phyloP scores from a whole-genome alignment of 768 basidiomycete species.

The Phylloporus sp. region DNA sequence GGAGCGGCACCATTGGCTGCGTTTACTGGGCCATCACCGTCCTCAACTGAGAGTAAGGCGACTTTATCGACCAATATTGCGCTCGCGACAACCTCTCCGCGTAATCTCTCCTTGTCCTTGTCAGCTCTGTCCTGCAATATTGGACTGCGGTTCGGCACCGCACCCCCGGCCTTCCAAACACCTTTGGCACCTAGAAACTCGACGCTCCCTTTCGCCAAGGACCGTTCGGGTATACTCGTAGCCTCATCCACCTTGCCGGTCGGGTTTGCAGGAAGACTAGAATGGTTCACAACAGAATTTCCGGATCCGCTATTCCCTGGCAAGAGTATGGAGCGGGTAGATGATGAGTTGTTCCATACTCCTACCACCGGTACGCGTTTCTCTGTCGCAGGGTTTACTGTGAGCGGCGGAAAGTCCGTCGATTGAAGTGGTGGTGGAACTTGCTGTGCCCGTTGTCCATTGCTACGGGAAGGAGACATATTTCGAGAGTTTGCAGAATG shows the following conservation, averaged over 20 bases:
- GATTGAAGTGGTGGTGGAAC: conserved; percentile 44
- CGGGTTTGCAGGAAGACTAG: conserved; percentile 18
- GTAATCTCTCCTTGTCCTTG: conserved; percentile 33
- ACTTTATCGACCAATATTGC: conserved; percentile 37
- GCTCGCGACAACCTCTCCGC: conserved; percentile 32
- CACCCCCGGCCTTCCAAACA: conserved; percentile 18
- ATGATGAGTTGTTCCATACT: conserved; percentile 64
- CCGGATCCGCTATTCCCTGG: conserved; percentile 33
- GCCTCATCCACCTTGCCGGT: conserved; percentile 38
- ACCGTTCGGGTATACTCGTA: conserved; percentile 45
- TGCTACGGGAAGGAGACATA: conserved; percentile 35
- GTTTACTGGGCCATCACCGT: conserved; percentile 14
- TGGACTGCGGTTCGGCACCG: conserved; percentile 12
- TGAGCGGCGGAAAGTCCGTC: conserved; percentile 69
- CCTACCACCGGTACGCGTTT: conserved; percentile 55
- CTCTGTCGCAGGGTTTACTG: conserved; percentile 40
- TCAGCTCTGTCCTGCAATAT: conserved; percentile 21
- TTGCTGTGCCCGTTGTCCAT: conserved; percentile 34
- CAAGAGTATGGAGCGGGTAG: conserved; percentile 47
- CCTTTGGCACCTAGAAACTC: conserved; percentile 38
- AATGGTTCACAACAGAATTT: conserved; percentile 36
- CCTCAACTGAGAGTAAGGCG: conserved; percentile 35
- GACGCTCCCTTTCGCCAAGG: conserved; percentile 40
- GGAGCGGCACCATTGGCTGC: conserved; percentile 11
- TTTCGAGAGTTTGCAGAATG: conserved; percentile 35